phyloP scores from a whole-genome alignment of 257 asterid species.

The Fraxinus pennsylvanica region DNA sequence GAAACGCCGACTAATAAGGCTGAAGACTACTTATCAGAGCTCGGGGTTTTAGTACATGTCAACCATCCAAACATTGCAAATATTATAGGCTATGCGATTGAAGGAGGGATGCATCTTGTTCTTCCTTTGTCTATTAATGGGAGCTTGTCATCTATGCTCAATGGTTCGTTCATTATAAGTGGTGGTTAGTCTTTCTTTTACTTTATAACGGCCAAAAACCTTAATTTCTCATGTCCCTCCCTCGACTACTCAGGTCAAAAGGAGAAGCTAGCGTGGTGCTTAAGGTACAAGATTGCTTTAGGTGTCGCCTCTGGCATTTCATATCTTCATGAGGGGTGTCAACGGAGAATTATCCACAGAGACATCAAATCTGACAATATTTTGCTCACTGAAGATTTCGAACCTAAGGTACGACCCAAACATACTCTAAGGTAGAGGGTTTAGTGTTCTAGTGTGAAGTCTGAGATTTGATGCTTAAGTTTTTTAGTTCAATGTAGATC shows the following conservation, averaged over 20 bases:
- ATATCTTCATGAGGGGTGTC: constrained; percentile 95
- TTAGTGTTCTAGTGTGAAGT: neutral
- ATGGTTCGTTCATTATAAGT: constrained; percentile 38
- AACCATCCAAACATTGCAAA: constrained; percentile 85
- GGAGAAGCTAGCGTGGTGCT: constrained; percentile 59
- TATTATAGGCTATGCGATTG: constrained; percentile 89
- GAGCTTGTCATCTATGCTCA: constrained; percentile 74
- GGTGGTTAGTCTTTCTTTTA: neutral
- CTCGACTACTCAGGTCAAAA: constrained; percentile 42
- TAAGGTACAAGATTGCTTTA: constrained; percentile 67
- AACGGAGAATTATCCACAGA: constrained; percentile 83
- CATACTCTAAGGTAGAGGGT: neutral
- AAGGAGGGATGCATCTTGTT: constrained; percentile 97
- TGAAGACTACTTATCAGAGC: constrained; percentile 83
- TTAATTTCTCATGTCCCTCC: neutral
- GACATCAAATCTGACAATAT: constrained; percentile 92
- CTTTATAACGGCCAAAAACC: neutral
- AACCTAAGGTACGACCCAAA: constrained; percentile 61
- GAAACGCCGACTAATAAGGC: constrained; percentile 90
- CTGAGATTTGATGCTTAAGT: constrained; percentile 24
- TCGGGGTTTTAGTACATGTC: constrained; percentile 94
- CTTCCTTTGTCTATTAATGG: constrained; percentile 96
- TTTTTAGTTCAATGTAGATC: constrained; percentile 51
- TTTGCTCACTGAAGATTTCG: constrained; percentile 76
- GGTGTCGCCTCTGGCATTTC: constrained; percentile 82